A percentile compares a stretch with the other conserved stretches of the same genome.
Conservation (phyloP, 768 basidiomycete species). For the Kwoniella mangroviensis region DNA sequence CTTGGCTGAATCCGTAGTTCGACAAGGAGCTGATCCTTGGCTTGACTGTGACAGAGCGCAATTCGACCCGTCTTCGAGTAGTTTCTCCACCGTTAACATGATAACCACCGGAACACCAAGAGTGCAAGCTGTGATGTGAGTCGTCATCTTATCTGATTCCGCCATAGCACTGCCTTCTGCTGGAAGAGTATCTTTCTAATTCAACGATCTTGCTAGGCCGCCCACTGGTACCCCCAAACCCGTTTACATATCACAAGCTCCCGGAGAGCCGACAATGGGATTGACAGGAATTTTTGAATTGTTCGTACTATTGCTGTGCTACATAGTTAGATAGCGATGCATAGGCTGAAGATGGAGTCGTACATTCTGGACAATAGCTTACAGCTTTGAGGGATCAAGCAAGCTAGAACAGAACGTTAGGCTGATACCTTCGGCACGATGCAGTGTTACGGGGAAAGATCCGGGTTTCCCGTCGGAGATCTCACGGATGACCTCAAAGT, state of each 20-base stretch:
- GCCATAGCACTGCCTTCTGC: background rate
- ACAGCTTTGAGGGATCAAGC: background rate
- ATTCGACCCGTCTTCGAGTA: background rate
- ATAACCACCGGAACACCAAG: slow-evolving; percentile 4
- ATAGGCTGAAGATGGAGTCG: background rate
- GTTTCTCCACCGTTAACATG: background rate
- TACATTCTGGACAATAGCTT: background rate
- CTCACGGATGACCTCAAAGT: background rate
- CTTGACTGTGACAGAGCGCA: background rate
- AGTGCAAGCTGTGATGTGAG: slow-evolving; percentile 9
- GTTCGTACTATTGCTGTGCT: background rate
- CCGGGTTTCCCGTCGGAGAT: background rate
- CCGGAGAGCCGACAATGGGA: background rate
- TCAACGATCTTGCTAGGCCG: background rate
- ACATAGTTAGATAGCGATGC: background rate
- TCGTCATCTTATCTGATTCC: background rate
- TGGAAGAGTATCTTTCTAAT: background rate
- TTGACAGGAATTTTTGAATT: background rate
- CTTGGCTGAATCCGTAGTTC: too few relatives aligned
- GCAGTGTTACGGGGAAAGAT: background rate
- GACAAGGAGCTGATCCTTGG: background rate
- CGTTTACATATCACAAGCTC: background rate
- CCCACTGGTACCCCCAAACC: slow-evolving; percentile 4
- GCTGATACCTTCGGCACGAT: background rate
- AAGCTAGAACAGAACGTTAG: background rate